These are phyloP conservation scores for Penicillium sp. DNA, from an alignment of 2,329 filamentous ascomycete species.

Conservation along the genomic window DNA sequence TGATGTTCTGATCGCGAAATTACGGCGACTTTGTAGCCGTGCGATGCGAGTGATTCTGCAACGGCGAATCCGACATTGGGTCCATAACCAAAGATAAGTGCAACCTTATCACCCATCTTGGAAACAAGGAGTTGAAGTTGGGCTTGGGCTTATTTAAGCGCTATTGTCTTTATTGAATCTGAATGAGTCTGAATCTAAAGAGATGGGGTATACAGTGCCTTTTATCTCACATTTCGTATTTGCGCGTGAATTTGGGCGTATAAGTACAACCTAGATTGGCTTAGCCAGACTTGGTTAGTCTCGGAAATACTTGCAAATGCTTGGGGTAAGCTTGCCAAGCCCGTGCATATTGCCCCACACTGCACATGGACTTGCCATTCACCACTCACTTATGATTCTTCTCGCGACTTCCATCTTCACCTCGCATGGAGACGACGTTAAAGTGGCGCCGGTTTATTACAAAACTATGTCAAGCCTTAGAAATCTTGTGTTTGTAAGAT, in stretches of 20 bases:
- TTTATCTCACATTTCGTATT: too few species aligned
- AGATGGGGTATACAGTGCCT: too few species aligned
- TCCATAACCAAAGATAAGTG: neutral
- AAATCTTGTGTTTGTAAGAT: neutral
- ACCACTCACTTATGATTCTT: neutral
- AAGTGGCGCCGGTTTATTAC: neutral
- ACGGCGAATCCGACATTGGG: neutral
- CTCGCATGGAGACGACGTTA: neutral
- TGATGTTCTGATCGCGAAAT: neutral
- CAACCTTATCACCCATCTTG: neutral
- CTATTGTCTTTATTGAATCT: too few species aligned
- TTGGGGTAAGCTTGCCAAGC: neutral
- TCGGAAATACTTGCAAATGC: neutral
- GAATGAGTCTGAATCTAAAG: too few species aligned
- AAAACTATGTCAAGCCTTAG: neutral
- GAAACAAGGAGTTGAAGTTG: too few species aligned
- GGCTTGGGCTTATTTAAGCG: too few species aligned
- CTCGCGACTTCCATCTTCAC: neutral
- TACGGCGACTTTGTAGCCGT: neutral
- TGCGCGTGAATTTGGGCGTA: too few species aligned
- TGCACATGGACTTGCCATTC: neutral
- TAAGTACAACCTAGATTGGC: too few species aligned
- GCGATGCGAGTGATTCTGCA: neutral
- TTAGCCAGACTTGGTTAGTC: neutral
- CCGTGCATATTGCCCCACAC: neutral